These are phyloP conservation scores for Asterochloris sp. DNA, from an alignment of 139 green algal species.

Conservation along the genomic window DNA sequence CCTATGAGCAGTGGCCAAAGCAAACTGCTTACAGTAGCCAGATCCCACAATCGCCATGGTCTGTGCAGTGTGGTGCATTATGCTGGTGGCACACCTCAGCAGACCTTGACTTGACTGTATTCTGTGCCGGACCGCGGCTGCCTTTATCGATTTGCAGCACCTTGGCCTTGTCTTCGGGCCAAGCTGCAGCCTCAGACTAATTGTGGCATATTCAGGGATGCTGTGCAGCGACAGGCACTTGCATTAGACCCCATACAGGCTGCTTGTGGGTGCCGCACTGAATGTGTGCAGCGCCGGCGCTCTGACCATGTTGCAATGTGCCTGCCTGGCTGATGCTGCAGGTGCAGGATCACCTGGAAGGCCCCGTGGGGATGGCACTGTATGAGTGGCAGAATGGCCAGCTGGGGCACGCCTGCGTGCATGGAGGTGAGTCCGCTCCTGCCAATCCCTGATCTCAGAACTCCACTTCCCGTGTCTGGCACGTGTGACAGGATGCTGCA, in stretches of 20 bases:
- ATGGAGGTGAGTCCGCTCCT: constrained; percentile 42
- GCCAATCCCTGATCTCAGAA: not conserved
- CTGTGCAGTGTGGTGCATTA: too few relatives aligned
- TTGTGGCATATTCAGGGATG: not conserved
- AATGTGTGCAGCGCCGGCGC: not conserved
- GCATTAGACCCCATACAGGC: not conserved
- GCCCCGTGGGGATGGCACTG: constrained; percentile 62
- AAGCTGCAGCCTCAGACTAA: not conserved
- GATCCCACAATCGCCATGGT: not conserved
- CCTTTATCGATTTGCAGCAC: too few relatives aligned
- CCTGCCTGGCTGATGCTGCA: constrained; percentile 3
- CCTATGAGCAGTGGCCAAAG: too few relatives aligned
- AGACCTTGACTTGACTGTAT: too few relatives aligned
- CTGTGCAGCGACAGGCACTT: not conserved
- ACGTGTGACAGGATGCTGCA: too few relatives aligned
- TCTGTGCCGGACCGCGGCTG: too few relatives aligned
- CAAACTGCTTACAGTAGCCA: too few relatives aligned
- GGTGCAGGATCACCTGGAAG: constrained; percentile 42
- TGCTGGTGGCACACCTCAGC: too few relatives aligned
- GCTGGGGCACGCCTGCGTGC: constrained; percentile 44
- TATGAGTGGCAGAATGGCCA: constrained; percentile 67
- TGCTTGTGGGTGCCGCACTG: not conserved
- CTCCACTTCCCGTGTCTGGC: too few relatives aligned
- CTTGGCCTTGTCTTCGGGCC: not conserved
- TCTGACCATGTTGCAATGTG: not conserved